A percentile compares a stretch with the other conserved stretches of the same genome.
Conservation (phyloP, 257 asterid species). For the Marsdenia floribunda region DNA sequence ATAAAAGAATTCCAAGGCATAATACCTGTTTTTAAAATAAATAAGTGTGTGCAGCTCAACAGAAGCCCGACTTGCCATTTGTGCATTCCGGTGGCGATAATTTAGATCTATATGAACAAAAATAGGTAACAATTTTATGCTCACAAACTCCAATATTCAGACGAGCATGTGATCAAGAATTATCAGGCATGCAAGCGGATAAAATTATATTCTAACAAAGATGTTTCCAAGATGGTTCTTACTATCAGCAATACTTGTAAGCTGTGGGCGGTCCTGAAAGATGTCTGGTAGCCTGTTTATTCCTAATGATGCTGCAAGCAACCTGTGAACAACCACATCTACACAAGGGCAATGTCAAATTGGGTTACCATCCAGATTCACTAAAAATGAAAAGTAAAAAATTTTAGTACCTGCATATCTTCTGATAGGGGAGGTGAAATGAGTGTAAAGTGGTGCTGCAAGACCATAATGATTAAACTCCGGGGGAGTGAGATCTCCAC, state of each 20-base stretch:
- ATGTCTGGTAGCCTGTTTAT: conserved; percentile 73
- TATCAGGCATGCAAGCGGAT: neutral
- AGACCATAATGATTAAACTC: conserved; percentile 93
- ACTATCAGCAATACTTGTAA: conserved; percentile 83
- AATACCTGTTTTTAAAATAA: conserved; percentile 79
- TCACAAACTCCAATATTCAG: neutral
- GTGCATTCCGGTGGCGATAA: conserved; percentile 96
- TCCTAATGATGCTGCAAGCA: conserved; percentile 97
- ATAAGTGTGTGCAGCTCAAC: conserved; percentile 95
- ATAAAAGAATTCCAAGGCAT: neutral
- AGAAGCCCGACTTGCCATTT: conserved; percentile 96
- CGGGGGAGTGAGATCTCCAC: conserved; percentile 93
- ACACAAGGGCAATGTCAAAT: conserved; percentile 21
- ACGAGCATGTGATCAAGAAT: no score
- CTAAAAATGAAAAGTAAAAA: conserved; percentile 9
- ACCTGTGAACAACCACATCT: conserved; percentile 92
- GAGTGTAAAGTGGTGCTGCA: conserved; percentile 88
- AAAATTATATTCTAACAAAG: neutral
- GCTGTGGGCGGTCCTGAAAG: conserved; percentile 71
- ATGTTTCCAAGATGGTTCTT: conserved; percentile 30
- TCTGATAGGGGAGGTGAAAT: conserved; percentile 97
- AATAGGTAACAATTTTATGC: neutral
- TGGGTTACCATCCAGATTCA: conserved; percentile 16
- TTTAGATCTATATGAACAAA: conserved; percentile 58
- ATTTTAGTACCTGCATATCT: conserved; percentile 78